Percentiles rank a stretch among this genome's conserved stretches.
Evolutionary conservation across 1,284 basidiomycete genomes (phyloP).

Genomic region (Laetiporus sulphureus): DNA sequence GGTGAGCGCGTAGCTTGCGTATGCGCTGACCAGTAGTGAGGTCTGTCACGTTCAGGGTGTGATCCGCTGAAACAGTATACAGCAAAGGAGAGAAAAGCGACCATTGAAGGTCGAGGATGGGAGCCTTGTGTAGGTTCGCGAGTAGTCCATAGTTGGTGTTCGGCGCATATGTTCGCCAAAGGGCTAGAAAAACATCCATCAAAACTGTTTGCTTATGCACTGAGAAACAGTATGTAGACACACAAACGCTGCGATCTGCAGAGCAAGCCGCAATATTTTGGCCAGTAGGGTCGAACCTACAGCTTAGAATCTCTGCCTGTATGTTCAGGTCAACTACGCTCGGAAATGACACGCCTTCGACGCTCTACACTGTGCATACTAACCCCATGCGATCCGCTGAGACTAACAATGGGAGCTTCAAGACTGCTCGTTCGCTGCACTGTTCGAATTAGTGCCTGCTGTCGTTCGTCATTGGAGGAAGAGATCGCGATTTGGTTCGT

Average conservation of each 20-base stretch:
- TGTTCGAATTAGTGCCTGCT: slow-evolving; percentile 70
- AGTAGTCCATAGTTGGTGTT: slow-evolving; percentile 79
- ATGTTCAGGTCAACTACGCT: slow-evolving; percentile 5
- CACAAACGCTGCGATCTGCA: slow-evolving; percentile 73
- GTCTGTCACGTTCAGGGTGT: slow-evolving; percentile 69
- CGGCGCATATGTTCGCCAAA: slow-evolving; percentile 78
- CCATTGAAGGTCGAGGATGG: slow-evolving; percentile 79
- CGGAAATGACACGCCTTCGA: slow-evolving; percentile 4
- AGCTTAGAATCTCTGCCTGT: slow-evolving; percentile 72
- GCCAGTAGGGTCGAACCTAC: slow-evolving; percentile 75
- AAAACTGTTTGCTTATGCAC: too few species aligned
- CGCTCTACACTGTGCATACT: slow-evolving; percentile 15
- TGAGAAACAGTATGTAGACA: slow-evolving; percentile 30
- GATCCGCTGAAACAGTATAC: slow-evolving; percentile 82
- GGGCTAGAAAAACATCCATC: slow-evolving; percentile 35
- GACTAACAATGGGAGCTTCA: slow-evolving; percentile 75
- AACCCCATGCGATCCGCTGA: slow-evolving; percentile 72
- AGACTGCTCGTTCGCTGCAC: slow-evolving; percentile 73
- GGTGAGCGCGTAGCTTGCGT: slow-evolving; percentile 75
- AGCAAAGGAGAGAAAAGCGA: slow-evolving; percentile 64
- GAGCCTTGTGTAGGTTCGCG: slow-evolving; percentile 69
- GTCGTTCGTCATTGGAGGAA: slow-evolving; percentile 59
- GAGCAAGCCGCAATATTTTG: slow-evolving; percentile 81
- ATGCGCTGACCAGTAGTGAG: slow-evolving; percentile 71
- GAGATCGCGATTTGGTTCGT: slow-evolving; percentile 71